Base-by-base conservation (phyloP, 495 filamentous ascomycete genomes). In the Opeltia flavorubescens region DNA sequence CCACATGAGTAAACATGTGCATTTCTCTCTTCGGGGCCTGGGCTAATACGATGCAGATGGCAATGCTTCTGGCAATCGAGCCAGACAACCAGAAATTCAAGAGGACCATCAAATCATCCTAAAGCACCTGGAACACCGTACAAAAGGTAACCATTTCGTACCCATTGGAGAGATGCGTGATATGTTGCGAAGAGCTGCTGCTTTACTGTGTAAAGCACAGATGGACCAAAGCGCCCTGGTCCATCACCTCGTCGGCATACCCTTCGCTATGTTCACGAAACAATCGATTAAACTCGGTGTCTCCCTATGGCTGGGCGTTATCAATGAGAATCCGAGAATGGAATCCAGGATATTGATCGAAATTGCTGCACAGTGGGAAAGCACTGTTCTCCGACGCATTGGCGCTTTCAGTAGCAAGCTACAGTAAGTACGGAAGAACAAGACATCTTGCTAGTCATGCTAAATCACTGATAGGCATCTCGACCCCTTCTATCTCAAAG, bases 251-350 rank as follows among this genome's bases (percentile, higher is more conserved):
- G 91, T 99, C 45, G 74, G 74, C 39, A 85, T 96, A 50, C 93
- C 93, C 2, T 99, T 96, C 65, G 71, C 73, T 25, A 75, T 91
- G 20, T 96, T 99, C 60, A 89, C 83, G 4, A 94, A 93, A 62
- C 86, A 94, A 58, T 84, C 86, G 13, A 91, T 99, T 59, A 93
- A 94, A 55, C 77, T 95, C 7, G 93, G 93, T 15, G 81, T 96
- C 26, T 94, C 89, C 15, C 72, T 96, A 7, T 99, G 93, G 93
- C 75, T 94, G 35, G 87, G 89, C 24, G 82, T 95, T 5, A 95
- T 96, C 53, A 89, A 96, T 58, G 93, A 96, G 57, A 96, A 95
- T 56, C 88, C 89, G 13, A 72, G 71, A 39, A 77, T 94, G 64
- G 85, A 95, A 58, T 69, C 89, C 1, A 80, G 84, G 38, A 75